phyloP scores from a whole-genome alignment of 2,329 filamentous ascomycete species.

The Macrophomina phaseolina region DNA sequence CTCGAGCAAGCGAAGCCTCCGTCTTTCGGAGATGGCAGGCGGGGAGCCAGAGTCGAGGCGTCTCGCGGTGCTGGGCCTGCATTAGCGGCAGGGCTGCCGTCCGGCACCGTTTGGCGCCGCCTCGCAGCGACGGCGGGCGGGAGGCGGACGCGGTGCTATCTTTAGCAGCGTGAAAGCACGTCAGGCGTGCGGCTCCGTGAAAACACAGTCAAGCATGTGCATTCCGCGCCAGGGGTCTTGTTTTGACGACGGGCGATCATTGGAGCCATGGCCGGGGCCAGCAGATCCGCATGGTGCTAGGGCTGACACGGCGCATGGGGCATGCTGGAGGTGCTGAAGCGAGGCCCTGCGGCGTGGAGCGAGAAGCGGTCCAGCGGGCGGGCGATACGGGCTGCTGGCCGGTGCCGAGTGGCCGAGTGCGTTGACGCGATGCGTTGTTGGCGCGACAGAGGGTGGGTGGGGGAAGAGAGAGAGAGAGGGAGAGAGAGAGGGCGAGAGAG shows the following conservation, averaged over 20 bases:
- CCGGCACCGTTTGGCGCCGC: conserved; percentile 30
- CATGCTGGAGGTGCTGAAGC: neutral
- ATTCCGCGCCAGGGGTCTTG: neutral
- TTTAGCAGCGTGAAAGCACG: neutral
- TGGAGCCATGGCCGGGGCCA: neutral
- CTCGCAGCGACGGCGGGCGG: conserved; percentile 44
- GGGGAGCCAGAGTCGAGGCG: conserved; percentile 30
- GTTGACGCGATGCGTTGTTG: neutral
- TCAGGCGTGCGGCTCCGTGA: neutral
- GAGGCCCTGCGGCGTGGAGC: neutral
- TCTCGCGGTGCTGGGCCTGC: conserved; percentile 36
- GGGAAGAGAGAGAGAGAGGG: too few relatives aligned
- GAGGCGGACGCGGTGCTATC: neutral
- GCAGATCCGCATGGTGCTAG: neutral
- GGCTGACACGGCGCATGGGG: neutral
- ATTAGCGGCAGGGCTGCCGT: conserved; percentile 44
- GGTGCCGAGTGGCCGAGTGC: neutral
- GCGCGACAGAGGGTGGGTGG: too few relatives aligned
- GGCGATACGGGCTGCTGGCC: neutral
- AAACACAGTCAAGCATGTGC: neutral
- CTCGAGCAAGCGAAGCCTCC: neutral
- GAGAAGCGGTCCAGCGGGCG: conserved; percentile 1
- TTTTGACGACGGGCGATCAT: neutral
- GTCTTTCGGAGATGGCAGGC: conserved; percentile 28
- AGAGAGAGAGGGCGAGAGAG: neutral